Percentiles rank a stretch among this genome's conserved stretches.
phyloP scores from a whole-genome alignment of 2,329 filamentous ascomycete genomes.

The Madurella mycetomatis region DNA sequence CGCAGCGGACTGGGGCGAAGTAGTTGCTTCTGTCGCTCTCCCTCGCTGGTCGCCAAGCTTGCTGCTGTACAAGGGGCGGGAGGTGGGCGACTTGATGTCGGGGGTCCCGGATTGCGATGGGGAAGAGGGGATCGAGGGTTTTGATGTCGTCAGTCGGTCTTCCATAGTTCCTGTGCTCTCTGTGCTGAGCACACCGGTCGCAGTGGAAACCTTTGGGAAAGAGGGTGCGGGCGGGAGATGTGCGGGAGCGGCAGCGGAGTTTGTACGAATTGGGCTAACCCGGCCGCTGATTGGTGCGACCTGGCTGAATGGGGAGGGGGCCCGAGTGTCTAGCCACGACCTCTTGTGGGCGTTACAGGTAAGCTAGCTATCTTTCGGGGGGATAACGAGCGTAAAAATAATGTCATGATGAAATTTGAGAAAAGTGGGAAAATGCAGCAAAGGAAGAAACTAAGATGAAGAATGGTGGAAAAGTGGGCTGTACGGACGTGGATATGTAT shows the following conservation, averaged over 20 bases:
- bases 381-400: too few relatives aligned
- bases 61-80: constrained; percentile 31
- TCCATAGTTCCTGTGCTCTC: constrained; percentile 27
- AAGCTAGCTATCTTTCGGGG: too few relatives aligned
- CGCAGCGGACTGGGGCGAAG: constrained; percentile 27
- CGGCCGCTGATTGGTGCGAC: constrained; percentile 20
- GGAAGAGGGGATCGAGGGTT: constrained; percentile 21
- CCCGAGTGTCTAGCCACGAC: not conserved
- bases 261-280: constrained; percentile 28
- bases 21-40: constrained; percentile 22
- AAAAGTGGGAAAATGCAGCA: too few relatives aligned
- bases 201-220: constrained; percentile 26
- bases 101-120: constrained; percentile 20
- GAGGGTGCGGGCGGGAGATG: constrained; percentile 26
- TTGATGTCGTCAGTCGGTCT: constrained; percentile 27
- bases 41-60: constrained; percentile 30
- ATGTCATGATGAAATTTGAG: too few relatives aligned
- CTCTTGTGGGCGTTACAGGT: too few relatives aligned
- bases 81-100: constrained; percentile 25
- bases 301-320: constrained; percentile 13
- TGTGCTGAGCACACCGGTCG: constrained; percentile 20
- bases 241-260: constrained; percentile 26
- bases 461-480: too few relatives aligned
- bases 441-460: too few relatives aligned
- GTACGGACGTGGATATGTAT: too few relatives aligned